phyloP scores from a whole-genome alignment of 140 eudicot genomes.

The Stevia rebaudiana region DNA sequence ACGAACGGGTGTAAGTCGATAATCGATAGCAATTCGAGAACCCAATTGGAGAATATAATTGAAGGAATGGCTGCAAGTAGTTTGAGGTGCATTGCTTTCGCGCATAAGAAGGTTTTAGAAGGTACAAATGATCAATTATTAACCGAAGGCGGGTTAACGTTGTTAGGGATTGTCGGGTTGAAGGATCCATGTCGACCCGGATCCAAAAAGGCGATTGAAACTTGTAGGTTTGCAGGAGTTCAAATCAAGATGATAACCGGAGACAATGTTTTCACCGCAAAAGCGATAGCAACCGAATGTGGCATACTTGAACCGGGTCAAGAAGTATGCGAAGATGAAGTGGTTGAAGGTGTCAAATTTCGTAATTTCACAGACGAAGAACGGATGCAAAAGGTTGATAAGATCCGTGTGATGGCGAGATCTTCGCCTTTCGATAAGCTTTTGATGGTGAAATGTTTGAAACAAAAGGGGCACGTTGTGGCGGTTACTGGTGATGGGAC shows the following conservation, averaged over 20 bases:
- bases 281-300: slow-evolving; percentile 89
- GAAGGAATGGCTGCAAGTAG: slow-evolving; percentile 94
- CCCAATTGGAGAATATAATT: slow-evolving; percentile 46
- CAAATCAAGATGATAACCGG: slow-evolving; percentile 84
- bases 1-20: slow-evolving; percentile 28
- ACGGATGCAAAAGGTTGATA: slow-evolving; percentile 46
- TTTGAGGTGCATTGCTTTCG: slow-evolving; percentile 91
- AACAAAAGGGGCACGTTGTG: slow-evolving; percentile 72
- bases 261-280: slow-evolving; percentile 85
- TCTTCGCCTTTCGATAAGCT: slow-evolving; percentile 86
- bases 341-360: slow-evolving; percentile 64
- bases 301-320: slow-evolving; percentile 53
- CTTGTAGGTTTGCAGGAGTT: slow-evolving; percentile 71
- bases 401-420: slow-evolving; percentile 79
- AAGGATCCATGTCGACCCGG: slow-evolving; percentile 91
- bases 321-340: slow-evolving; percentile 39
- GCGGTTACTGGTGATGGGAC: slow-evolving; percentile 94
- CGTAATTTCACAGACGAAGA: slow-evolving; percentile 66
- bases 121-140: slow-evolving; percentile 20
- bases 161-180: slow-evolving; percentile 72
- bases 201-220: slow-evolving; percentile 59
- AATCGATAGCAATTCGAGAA: slow-evolving; percentile 34
- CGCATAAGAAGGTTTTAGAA: slow-evolving; percentile 37
- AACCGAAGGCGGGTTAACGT: slow-evolving; percentile 42
- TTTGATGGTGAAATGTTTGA: slow-evolving; percentile 73